Conservation (phyloP, 345 rosid genomes). For the Excoecaria agallocha region DNA sequence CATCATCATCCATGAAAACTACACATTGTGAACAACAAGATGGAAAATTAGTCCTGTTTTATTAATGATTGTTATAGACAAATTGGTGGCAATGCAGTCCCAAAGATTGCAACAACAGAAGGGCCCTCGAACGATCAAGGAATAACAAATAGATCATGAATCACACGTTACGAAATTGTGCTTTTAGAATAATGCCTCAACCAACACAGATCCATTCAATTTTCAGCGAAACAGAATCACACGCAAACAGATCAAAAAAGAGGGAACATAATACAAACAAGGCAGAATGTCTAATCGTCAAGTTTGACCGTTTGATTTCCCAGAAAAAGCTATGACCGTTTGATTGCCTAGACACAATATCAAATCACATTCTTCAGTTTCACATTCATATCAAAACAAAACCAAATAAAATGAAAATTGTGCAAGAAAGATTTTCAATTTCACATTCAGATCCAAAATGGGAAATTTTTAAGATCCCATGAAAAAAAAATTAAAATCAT, state of each 20-base stretch:
- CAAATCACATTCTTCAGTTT: conserved; percentile 7
- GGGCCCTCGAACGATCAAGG: not conserved
- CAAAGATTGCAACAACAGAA: not conserved
- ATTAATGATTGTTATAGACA: not conserved
- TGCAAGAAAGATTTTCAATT: not conserved
- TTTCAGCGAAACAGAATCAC: not conserved
- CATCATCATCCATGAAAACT: conserved; percentile 74
- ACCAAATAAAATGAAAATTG: conserved; percentile 9
- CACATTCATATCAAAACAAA: not conserved
- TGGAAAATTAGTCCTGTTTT: not conserved
- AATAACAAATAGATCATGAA: not conserved
- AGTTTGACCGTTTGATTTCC: not conserved
- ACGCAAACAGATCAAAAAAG: conserved; percentile 9
- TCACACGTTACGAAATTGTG: not conserved
- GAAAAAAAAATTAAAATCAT: conserved; percentile 8
- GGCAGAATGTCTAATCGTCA: not conserved
- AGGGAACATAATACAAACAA: not conserved
- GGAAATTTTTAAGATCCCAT: conserved; percentile 18
- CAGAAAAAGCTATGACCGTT: not conserved
- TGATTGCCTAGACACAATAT: not conserved
- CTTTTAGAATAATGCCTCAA: not conserved
- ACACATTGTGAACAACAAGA: conserved; percentile 21
- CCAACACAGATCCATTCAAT: conserved; percentile 16
- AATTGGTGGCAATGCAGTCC: conserved; percentile 7
- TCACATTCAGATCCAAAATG: conserved; percentile 7